Conservation (phyloP, 139 green algal species). For the Chlorella sp. region DNA sequence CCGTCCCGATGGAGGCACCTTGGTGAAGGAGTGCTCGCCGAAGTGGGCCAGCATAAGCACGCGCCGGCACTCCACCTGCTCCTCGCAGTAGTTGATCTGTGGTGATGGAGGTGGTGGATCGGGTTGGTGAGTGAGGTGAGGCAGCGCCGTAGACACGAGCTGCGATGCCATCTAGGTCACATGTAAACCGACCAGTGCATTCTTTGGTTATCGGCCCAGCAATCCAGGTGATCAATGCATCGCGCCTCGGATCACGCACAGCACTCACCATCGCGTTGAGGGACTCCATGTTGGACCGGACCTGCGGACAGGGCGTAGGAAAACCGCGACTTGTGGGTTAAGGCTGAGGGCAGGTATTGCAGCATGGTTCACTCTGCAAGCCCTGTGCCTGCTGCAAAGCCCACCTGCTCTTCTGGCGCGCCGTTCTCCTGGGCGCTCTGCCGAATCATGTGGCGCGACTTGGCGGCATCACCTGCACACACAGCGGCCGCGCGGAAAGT, state of each 20-base stretch:
- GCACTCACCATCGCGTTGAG: constrained; percentile 85
- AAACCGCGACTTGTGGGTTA: no score
- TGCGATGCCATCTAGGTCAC: no score
- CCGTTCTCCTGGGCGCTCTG: constrained; percentile 71
- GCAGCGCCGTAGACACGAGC: no score
- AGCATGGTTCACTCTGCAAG: no score
- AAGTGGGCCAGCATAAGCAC: constrained; percentile 89
- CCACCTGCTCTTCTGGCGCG: constrained; percentile 46
- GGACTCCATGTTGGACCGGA: constrained; percentile 79
- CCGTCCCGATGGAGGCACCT: no score
- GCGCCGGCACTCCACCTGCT: constrained; percentile 80
- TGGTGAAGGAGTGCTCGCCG: constrained; percentile 75
- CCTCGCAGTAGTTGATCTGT: constrained; percentile 88
- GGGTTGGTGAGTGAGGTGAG: neutral
- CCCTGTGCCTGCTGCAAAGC: no score
- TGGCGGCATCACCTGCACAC: constrained; percentile 52
- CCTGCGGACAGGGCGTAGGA: no score
- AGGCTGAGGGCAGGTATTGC: no score
- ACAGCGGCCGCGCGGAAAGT: no score
- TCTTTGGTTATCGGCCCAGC: no score
- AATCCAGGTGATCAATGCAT: no score
- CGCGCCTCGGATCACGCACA: neutral
- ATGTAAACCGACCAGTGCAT: no score
- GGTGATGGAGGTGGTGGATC: neutral
- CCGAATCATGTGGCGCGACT: constrained; percentile 78